phyloP scores from a whole-genome alignment of 345 rosid genomes.

The Murraya koenigii region DNA sequence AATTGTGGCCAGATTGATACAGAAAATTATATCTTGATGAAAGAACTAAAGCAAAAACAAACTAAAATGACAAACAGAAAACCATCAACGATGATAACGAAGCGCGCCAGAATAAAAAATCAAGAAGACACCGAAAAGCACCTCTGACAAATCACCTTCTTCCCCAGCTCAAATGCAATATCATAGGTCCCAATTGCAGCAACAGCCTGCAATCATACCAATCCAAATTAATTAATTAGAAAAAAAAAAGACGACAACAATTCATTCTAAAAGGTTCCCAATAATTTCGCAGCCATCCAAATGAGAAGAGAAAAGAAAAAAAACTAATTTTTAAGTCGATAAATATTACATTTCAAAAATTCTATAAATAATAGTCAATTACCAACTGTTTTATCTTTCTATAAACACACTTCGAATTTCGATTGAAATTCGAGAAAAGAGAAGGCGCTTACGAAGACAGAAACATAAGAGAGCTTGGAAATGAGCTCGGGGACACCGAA shows the following conservation, averaged over 20 bases:
- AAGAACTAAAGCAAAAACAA: background rate
- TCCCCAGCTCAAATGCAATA: conserved; percentile 81
- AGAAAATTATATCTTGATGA: background rate
- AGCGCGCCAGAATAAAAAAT: background rate
- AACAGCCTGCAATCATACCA: conserved; percentile 49
- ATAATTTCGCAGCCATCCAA: background rate
- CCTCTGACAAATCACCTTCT: conserved; percentile 94
- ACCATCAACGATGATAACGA: background rate
- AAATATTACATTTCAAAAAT: no score
- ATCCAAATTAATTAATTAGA: no score
- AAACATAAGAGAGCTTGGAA: conserved; percentile 64
- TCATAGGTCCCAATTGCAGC: conserved; percentile 93
- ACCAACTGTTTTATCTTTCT: no score
- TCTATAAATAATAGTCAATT: background rate
- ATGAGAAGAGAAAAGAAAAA: background rate
- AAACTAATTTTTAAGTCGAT: background rate
- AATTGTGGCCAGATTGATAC: background rate
- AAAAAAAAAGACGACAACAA: background rate
- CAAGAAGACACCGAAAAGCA: conserved; percentile 19
- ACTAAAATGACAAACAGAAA: background rate
- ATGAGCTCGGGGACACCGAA: conserved; percentile 83
- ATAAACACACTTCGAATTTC: no score
- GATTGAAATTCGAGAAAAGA: background rate
- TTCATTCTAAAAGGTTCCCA: background rate
- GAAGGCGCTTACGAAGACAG: conserved; percentile 59